These are phyloP conservation scores for Omphalotus olearius DNA, from an alignment of 1,284 basidiomycete species.

Conservation along the genomic window DNA sequence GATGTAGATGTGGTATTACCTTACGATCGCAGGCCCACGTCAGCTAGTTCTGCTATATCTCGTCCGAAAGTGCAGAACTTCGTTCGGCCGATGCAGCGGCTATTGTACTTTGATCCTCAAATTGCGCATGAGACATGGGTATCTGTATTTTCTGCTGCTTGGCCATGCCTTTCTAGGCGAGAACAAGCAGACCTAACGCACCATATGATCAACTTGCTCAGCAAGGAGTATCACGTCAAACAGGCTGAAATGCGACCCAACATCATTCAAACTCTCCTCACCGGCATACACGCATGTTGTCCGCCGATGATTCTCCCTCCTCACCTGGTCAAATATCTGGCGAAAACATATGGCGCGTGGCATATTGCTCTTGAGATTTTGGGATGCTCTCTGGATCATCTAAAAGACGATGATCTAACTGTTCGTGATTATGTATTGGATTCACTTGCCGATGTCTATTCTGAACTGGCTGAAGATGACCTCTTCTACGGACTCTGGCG, in stretches of 20 bases:
- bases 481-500: slow-evolving; percentile 98
- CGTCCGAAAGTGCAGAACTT: slow-evolving; percentile 56
- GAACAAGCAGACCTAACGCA: slow-evolving; percentile 90
- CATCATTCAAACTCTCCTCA: slow-evolving; percentile 88
- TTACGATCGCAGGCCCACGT: slow-evolving; percentile 32
- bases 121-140: slow-evolving; percentile 87
- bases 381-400: slow-evolving; percentile 69
- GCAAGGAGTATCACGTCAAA: slow-evolving; percentile 90
- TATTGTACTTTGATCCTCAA: slow-evolving; percentile 79
- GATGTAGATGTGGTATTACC: slow-evolving; percentile 56
- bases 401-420: slow-evolving; percentile 78
- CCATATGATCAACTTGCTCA: slow-evolving; percentile 86
- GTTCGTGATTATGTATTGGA: slow-evolving; percentile 87
- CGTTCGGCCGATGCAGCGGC: slow-evolving; percentile 75
- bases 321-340: slow-evolving; percentile 93
- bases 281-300: slow-evolving; percentile 79
- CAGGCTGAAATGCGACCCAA: slow-evolving; percentile 94
- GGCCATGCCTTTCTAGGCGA: slow-evolving; percentile 81
- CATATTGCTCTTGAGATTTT: slow-evolving; percentile 89
- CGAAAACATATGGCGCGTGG: slow-evolving; percentile 96
- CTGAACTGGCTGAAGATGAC: slow-evolving; percentile 95
- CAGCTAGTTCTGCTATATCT: slow-evolving; percentile 32
- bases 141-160: slow-evolving; percentile 86
- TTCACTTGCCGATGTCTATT: slow-evolving; percentile 92
- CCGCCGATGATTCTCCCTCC: slow-evolving; percentile 91